phyloP scores from a whole-genome alignment of 179 eudicot species.

The Kewa caespitosa region DNA sequence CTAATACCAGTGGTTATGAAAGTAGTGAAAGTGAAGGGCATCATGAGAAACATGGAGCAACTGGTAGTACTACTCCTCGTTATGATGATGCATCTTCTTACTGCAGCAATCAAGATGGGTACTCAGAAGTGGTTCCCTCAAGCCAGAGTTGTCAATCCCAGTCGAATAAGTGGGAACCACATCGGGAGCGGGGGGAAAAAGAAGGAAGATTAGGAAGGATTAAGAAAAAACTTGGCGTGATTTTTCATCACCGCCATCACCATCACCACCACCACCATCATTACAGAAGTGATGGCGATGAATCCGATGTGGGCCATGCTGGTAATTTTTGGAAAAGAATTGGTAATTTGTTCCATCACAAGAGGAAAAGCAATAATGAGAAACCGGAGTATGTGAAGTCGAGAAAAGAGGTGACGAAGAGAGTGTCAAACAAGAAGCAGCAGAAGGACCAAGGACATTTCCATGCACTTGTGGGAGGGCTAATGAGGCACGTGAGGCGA shows the following conservation, averaged over 20 bases:
- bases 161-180: constrained; percentile 16
- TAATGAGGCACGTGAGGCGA: constrained; percentile 47
- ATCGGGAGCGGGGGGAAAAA: constrained; percentile 20
- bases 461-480: constrained; percentile 44
- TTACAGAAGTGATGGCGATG: constrained; percentile 20
- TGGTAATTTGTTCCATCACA: constrained; percentile 32
- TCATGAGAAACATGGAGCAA: constrained; percentile 8
- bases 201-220: constrained; percentile 48
- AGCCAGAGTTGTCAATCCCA: constrained; percentile 20
- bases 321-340: constrained; percentile 36
- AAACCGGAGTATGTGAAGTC: constrained; percentile 35
- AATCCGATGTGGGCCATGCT: constrained; percentile 25
- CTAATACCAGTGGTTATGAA: constrained; percentile 24
- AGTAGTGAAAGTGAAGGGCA: constrained; percentile 18
- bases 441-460: constrained; percentile 44
- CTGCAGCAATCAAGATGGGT: constrained; percentile 14
- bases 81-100: constrained; percentile 26
- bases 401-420: constrained; percentile 28
- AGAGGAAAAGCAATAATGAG: constrained; percentile 26
- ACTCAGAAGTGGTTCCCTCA: constrained; percentile 30
- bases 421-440: constrained; percentile 30
- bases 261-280: constrained; percentile 68
- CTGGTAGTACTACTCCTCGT: constrained; percentile 17
- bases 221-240: constrained; percentile 59
- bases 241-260: constrained; percentile 66